Conservation (phyloP, 2,329 filamentous ascomycete species). For the Rhytidhysteron rufulum region DNA sequence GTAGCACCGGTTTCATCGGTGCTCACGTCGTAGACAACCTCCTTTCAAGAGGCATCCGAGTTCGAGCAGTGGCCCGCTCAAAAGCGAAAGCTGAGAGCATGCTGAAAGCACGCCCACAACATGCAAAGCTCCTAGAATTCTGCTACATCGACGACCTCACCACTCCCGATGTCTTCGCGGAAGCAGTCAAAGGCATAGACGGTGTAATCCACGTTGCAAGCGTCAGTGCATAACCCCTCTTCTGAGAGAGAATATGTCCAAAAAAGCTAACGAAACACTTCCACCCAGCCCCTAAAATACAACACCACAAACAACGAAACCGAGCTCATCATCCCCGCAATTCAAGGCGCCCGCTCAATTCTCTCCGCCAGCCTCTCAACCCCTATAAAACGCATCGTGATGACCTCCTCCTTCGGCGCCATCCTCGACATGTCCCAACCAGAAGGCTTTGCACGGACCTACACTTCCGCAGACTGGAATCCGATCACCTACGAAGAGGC, state of each 20-base stretch:
- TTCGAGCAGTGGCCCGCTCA: conserved; percentile 12
- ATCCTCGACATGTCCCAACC: conserved; percentile 9
- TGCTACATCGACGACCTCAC: conserved; percentile 43
- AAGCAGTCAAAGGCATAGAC: conserved; percentile 41
- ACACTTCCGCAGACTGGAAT: conserved; percentile 24
- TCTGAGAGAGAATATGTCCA: conserved; percentile 66
- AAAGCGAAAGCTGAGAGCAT: conserved; percentile 24
- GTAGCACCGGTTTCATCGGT: conserved; percentile 21
- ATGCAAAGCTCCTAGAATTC: conserved; percentile 38
- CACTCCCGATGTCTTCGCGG: conserved; percentile 31
- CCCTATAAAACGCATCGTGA: conserved; percentile 15
- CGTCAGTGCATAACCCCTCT: conserved; percentile 42
- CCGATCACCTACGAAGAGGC: conserved; percentile 19
- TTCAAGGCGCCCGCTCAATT: conserved; percentile 44
- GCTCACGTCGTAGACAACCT: conserved; percentile 17
- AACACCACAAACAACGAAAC: conserved; percentile 43
- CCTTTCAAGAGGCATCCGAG: conserved; percentile 8
- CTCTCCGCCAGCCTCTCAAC: conserved; percentile 25
- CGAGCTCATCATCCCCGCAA: conserved; percentile 44
- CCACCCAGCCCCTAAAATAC: conserved; percentile 42
- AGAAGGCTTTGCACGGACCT: conserved; percentile 11
- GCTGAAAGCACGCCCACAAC: conserved; percentile 36
- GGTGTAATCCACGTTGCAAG: conserved; percentile 47
- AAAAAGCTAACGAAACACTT: conserved; percentile 60
- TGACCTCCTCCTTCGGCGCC: conserved; percentile 14